These are phyloP conservation scores for Solanum pennellii DNA, from an alignment of 257 asterid genomes.

Conservation along the genomic window DNA sequence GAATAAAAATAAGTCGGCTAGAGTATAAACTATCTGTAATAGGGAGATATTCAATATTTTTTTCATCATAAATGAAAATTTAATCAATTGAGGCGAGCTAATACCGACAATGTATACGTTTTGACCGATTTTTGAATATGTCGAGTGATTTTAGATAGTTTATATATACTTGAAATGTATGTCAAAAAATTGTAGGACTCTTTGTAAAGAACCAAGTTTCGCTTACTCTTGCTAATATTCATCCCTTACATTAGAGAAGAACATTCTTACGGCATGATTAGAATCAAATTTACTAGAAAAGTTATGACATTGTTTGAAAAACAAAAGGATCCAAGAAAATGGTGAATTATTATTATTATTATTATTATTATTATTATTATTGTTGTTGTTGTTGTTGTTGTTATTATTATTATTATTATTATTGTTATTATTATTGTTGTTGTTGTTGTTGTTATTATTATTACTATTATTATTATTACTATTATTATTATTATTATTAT, in stretches of 20 bases:
- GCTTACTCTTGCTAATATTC: not conserved
- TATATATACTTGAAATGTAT: not conserved
- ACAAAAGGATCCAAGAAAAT: not conserved
- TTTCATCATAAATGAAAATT: not conserved
- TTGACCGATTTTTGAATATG: not conserved
- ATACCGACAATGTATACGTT: not conserved
- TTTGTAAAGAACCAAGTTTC: not conserved
- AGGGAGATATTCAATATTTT: not conserved
- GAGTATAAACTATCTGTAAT: not conserved
- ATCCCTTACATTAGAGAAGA: not conserved
- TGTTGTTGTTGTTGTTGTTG: too few relatives aligned
- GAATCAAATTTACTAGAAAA: not conserved
- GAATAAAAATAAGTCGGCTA: not conserved
- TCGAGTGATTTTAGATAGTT: not conserved
- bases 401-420: too few relatives aligned
- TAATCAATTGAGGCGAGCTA: not conserved
- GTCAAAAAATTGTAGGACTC: not conserved
- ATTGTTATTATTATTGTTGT: too few relatives aligned
- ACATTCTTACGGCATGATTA: not conserved
- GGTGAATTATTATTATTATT: not conserved
- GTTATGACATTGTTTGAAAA: not conserved
- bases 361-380: too few relatives aligned
- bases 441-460: too few relatives aligned
- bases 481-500: too few relatives aligned
- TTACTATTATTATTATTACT: too few relatives aligned